Base-by-base conservation (phyloP, 371 early-diverging fungal genomes). In the Rhizopus arrhizus region DNA sequence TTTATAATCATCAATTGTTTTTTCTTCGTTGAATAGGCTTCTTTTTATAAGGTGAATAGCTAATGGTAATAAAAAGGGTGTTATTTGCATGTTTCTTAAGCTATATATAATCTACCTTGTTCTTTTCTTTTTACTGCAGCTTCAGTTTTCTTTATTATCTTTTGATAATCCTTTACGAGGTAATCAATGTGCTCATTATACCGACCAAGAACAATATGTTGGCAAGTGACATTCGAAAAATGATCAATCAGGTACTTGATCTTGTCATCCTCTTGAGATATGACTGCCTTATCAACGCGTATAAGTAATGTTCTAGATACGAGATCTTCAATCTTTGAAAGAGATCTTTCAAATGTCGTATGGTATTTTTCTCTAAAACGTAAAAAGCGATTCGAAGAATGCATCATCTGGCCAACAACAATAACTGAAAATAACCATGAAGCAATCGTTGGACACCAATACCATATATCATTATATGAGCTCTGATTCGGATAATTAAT, bases 1-100 rank as follows among this genome's bases (percentile, higher is more conserved):
- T 12, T 89, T 83, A 59, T 87, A 89, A 66, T 85, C 79, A 46
- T 86, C 82, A 50, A 94, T 93, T 9, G 89, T 82, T 5, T 43
- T 13, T 49, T 93, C 93, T 6, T 90, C 86, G 35, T 69, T 55
- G 16, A 29, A 15, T 16, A 38, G 16, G n/a, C 22, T 8, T 4
- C 40, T 38, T 13, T 38, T 38, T 38, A 38, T 38, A 22, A 22
- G 22, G 2, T 22, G 22, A 22, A 22, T 22, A 22, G 22, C 22
- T 22, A 22, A 22, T 22, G 0, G 22, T 22, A 22, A 22, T 22
- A 22, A 22, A 22, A 22, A 22, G 22, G 22, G 22, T 2, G 22
- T 22, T 22, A 22, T 22, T 22, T 22, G 22, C 22, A 22, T 22
- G 22, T 22, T 22, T 22, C 22, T 22, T 22, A 22, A 22, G 22